A percentile compares a stretch with the other conserved stretches of the same genome.
Conservation (phyloP, 1,139 yeast genomes). For the Geotrichum bryndzae region DNA sequence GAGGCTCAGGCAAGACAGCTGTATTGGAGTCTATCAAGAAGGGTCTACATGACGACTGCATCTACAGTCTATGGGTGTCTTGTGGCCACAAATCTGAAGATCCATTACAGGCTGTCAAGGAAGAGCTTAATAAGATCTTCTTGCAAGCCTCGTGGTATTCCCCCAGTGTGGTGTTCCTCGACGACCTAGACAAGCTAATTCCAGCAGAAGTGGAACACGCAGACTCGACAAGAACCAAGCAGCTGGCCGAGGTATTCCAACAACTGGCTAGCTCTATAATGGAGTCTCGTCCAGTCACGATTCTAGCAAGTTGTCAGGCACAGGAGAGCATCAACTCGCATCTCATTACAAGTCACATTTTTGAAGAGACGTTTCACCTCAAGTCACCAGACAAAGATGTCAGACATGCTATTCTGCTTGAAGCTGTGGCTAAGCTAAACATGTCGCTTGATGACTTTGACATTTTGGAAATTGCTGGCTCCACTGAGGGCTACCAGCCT, state of each 20-base stretch:
- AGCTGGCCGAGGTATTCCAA: conserved; percentile 46
- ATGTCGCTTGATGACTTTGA: conserved; percentile 44
- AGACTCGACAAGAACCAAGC: conserved; percentile 55
- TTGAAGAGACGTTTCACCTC: conserved; percentile 58
- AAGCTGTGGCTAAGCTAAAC: conserved; percentile 39
- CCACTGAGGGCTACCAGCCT: conserved; percentile 87
- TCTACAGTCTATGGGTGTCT: conserved; percentile 43
- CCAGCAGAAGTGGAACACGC: conserved; percentile 68
- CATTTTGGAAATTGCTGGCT: conserved; percentile 61
- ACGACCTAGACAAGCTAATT: conserved; percentile 72
- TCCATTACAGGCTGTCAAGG: conserved; percentile 47
- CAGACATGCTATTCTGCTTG: conserved; percentile 48
- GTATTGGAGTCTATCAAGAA: conserved; percentile 43
- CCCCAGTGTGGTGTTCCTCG: conserved; percentile 70
- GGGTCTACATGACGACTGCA: conserved; percentile 40
- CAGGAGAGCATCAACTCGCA: conserved; percentile 60
- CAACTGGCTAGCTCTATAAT: conserved; percentile 39
- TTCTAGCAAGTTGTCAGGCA: conserved; percentile 55
- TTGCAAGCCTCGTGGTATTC: conserved; percentile 70
- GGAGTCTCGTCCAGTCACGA: conserved; percentile 44
- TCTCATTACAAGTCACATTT: conserved; percentile 61
- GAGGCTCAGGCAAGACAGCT: conserved; percentile 77
- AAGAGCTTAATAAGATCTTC: conserved; percentile 46
- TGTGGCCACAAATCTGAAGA: conserved; percentile 56
- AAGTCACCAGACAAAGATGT: conserved; percentile 65